Evolutionary conservation across 192 early-diverging fungal genomes (phyloP).

Genomic region (Podila minutissima): DNA sequence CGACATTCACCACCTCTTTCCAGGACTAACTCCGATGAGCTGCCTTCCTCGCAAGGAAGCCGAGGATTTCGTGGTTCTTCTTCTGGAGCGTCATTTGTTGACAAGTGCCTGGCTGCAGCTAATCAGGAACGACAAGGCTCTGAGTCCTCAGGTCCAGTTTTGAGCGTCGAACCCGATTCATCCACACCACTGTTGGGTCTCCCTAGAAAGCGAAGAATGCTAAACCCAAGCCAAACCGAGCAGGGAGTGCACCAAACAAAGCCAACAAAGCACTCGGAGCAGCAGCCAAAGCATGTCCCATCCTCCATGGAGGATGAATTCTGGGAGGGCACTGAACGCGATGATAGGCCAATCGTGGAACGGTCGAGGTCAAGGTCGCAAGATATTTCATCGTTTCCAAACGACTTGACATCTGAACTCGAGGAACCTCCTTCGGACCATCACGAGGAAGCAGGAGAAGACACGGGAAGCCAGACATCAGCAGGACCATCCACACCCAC

Average conservation of each 20-base stretch:
- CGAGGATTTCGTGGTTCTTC: slow-evolving; percentile 1
- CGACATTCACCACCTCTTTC: not conserved
- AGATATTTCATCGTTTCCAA: slow-evolving; percentile 25
- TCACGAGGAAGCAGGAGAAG: not conserved
- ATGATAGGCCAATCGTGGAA: not conserved
- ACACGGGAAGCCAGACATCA: not conserved
- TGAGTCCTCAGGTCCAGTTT: not conserved
- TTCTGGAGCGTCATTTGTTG: not conserved
- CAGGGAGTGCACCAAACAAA: not conserved
- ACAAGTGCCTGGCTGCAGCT: not conserved
- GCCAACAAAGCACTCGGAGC: not conserved
- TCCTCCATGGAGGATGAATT: slow-evolving; percentile 30
- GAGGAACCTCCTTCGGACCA: slow-evolving; percentile 1
- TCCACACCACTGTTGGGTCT: not conserved
- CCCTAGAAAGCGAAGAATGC: not conserved
- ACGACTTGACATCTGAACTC: slow-evolving; percentile 1
- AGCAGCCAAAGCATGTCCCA: slow-evolving; percentile 2
- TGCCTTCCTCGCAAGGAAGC: not conserved
- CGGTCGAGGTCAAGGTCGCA: slow-evolving; percentile 20
- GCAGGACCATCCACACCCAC: slow-evolving; percentile 1
- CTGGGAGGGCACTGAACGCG: slow-evolving; percentile 11
- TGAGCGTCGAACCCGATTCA: not conserved
- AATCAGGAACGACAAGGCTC: not conserved
- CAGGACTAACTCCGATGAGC: not conserved
- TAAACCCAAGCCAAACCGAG: slow-evolving; percentile 1